Percentiles rank a stretch among this genome's conserved stretches.
Conservation (phyloP, 2,329 filamentous ascomycete genomes). For the Pestalotiopsis sp. region DNA sequence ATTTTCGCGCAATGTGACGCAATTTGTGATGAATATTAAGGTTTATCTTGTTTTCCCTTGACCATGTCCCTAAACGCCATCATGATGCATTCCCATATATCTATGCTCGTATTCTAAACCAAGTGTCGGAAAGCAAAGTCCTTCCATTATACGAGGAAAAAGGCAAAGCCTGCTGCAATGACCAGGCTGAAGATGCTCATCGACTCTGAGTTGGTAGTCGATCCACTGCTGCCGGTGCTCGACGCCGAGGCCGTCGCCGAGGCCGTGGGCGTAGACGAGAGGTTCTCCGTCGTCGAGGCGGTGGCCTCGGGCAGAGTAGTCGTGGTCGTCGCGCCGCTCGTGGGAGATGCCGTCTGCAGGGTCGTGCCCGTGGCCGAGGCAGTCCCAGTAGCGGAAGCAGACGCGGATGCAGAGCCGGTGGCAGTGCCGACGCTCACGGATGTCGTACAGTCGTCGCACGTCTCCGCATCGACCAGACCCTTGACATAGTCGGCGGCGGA, state of each 20-base stretch:
- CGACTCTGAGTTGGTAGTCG: not conserved
- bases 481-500: conserved; percentile 3
- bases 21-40: conserved; percentile 2
- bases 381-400: not conserved
- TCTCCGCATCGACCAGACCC: not conserved
- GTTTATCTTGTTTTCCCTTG: not conserved
- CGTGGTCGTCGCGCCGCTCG: not conserved
- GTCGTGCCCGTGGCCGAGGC: not conserved
- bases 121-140: not conserved
- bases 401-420: not conserved
- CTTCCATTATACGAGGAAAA: not conserved
- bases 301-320: not conserved
- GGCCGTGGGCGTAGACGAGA: not conserved
- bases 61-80: not conserved
- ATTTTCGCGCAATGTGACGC: not conserved
- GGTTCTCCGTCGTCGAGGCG: not conserved
- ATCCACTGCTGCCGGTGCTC: not conserved
- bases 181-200: conserved; percentile 2
- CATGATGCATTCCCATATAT: not conserved
- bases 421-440: not conserved
- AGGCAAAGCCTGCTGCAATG: not conserved
- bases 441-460: not conserved
- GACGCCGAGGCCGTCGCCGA: not conserved
- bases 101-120: not conserved
- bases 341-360: not conserved